Evolutionary conservation across 23 red algal species (phyloP), one percentile per base, ranked within the genome.

Genomic region (Chondrus crispus): DNA sequence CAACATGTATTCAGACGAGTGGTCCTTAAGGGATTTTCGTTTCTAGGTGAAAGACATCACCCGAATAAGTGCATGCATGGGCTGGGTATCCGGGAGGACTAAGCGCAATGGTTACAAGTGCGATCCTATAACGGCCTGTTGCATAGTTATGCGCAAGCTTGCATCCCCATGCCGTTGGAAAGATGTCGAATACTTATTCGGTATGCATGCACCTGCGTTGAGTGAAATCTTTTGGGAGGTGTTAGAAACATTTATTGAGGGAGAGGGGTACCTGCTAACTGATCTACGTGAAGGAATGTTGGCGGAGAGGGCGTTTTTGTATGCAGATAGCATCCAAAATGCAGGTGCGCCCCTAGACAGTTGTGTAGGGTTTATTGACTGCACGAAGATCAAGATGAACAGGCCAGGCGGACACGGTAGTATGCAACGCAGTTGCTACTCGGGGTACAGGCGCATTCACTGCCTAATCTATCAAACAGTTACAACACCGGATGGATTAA

Each of bases 331-430:
- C 8, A 32, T 66, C 26, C 9, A 66, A 66, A 66, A 66, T 9
- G 60, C 60, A 7, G 60, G 2, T n/a, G 45, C 47, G 11, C 26
- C 5, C 28, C 47, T 84, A 11, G 80, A 84, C 3, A 55, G 44
- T 30, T 51, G 48, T 1, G 52, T 84, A 3, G 80, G 80, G 28
- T 84, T 84, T 62, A 84, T 84, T 19, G 51, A 84, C 41, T 2
- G 48, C 30, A 84, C 52, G 11, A 62, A 55, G n/a, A 28, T 55
- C 2, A n/a, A 33, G 22, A 28, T 84, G 49, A 6, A 18, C 12
- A 55, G 80, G 29, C 49, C 80, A 36, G 51, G 49, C 2, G 51
- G 49, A 14, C 12, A 76, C 43, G 1, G 43, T 24, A 55, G 80
- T 28, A n/a, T 55, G 0, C 80, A 84, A 35, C 48, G 47, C 12